Percentiles rank a stretch among this genome's conserved stretches.
Evolutionary conservation across 177 flowering plant species (phyloP).

Genomic region (Vitis hybrid): DNA sequence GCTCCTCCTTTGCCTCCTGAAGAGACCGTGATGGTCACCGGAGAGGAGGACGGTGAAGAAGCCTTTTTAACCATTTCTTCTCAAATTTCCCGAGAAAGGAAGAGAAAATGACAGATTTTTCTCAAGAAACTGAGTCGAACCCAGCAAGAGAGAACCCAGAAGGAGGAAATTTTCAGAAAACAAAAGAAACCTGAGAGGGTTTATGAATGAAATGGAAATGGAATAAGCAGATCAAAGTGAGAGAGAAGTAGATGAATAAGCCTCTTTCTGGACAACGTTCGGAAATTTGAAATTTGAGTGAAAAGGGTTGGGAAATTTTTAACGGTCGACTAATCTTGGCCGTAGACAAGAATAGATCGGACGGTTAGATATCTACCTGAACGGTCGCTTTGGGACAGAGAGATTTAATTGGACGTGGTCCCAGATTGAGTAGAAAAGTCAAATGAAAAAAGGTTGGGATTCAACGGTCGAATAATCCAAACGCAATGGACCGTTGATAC

Average conservation of each 20-base stretch:
- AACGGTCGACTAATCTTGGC: slow-evolving; percentile 30
- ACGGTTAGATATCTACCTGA: slow-evolving; percentile 4
- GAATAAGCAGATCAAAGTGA: neutral
- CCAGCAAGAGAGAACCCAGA: neutral
- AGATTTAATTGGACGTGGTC: neutral
- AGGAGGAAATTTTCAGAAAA: neutral
- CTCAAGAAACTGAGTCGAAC: neutral
- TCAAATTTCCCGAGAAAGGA: neutral
- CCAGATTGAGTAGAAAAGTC: slow-evolving; percentile 2
- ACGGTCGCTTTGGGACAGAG: neutral
- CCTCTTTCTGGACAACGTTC: slow-evolving; percentile 8
- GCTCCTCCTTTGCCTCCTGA: slow-evolving; percentile 54
- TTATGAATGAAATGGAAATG: neutral
- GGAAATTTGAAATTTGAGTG: slow-evolving; percentile 7
- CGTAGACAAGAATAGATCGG: slow-evolving; percentile 16
- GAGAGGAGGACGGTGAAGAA: slow-evolving; percentile 56
- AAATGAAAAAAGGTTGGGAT: slow-evolving; percentile 3
- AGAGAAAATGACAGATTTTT: neutral
- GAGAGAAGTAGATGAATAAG: neutral
- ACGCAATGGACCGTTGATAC: neutral
- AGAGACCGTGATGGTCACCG: slow-evolving; percentile 79
- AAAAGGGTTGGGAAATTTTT: neutral
- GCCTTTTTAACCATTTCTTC: slow-evolving; percentile 46
- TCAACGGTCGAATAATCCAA: slow-evolving; percentile 35
- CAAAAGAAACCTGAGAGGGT: neutral